Base-by-base conservation (phyloP, 2,329 filamentous ascomycete genomes). In the Teratosphaeriaceae sp. region DNA sequence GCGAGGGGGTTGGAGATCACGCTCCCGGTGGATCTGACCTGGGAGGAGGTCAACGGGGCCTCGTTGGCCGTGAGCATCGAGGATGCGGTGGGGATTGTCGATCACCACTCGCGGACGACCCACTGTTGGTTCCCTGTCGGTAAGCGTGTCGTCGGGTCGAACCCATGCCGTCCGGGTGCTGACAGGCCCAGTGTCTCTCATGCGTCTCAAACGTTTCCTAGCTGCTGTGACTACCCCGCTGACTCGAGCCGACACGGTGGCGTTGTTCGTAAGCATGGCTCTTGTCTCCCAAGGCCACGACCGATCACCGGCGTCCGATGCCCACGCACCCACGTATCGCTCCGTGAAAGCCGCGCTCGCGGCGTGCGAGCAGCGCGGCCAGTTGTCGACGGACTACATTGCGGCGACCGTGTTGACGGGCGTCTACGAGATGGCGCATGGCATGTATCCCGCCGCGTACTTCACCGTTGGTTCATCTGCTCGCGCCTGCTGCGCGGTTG, bases 361-460 rank as follows among this genome's bases (percentile, higher is more conserved):
- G 8, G 42, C 43, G 6, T 44, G 49, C 37, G 50, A 53, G 26
- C 42, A 46, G 23, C 34, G 34, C 12, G 47, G 42, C 11, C 40
- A 41, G 9, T 21, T 53, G 9, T 45, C 48, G 5, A 46, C 44
- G 3, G 40, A 47, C n/a, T 47, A 43, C 24, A 36, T 48, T 12
- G 50, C 46, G 9, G 50, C 50, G n/a, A 33, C 44, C 15, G 35
- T 49, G 11, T 31, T 53, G 34, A 39, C 48, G n/a, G 51, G 47
- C 1, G 26, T 47, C 15, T 47, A 45, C 40, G 50, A 53, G 35
- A 30, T 48, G 19, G 48, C 44, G 4, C 46, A 53, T 18, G 49
- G 44, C 7, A 46, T 49, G 23, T 52, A 46, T 35, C 47, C 51
- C 11, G 37, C 42, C 3, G 49, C 49, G 4, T 53, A 53, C 31